A percentile compares a stretch with the other conserved stretches of the same genome.
These are phyloP conservation scores for Aspergillus pseudoterreus DNA, from an alignment of 2,329 filamentous ascomycete species.

Conservation along the genomic window DNA sequence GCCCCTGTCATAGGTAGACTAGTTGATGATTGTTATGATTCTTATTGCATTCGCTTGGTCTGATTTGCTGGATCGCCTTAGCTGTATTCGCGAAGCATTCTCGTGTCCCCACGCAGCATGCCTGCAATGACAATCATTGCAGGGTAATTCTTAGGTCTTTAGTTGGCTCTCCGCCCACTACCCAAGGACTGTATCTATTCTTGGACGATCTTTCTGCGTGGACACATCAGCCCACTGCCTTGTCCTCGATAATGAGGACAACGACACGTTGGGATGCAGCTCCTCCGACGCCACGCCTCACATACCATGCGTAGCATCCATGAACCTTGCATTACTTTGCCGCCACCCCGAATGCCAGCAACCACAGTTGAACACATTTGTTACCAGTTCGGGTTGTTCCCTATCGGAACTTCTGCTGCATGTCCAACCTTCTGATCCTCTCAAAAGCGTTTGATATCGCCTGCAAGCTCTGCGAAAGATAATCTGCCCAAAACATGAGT, in stretches of 20 bases:
- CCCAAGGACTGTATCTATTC: not conserved
- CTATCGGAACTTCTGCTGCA: slow-evolving; percentile 26
- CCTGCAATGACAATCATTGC: not conserved
- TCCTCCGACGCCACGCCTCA: not conserved
- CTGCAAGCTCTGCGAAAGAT: slow-evolving; percentile 28
- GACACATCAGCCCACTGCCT: not conserved
- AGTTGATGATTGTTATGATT: no score
- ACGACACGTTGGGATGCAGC: not conserved
- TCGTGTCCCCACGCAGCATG: not conserved
- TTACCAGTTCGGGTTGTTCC: not conserved
- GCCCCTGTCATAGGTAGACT: no score
- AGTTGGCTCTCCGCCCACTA: no score
- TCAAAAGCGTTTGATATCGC: slow-evolving; percentile 29
- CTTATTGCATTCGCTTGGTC: not conserved
- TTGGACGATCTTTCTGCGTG: not conserved
- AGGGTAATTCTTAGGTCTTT: not conserved
- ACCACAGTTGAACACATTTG: no score
- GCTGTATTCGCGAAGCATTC: not conserved
- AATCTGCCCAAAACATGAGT: slow-evolving; percentile 19
- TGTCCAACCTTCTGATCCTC: slow-evolving; percentile 16
- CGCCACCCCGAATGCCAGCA: no score
- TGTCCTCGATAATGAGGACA: no score
- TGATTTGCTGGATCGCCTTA: not conserved
- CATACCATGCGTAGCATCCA: not conserved
- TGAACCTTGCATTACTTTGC: no score